phyloP scores from a whole-genome alignment of 83 land plant species.

The Picea mariana region DNA sequence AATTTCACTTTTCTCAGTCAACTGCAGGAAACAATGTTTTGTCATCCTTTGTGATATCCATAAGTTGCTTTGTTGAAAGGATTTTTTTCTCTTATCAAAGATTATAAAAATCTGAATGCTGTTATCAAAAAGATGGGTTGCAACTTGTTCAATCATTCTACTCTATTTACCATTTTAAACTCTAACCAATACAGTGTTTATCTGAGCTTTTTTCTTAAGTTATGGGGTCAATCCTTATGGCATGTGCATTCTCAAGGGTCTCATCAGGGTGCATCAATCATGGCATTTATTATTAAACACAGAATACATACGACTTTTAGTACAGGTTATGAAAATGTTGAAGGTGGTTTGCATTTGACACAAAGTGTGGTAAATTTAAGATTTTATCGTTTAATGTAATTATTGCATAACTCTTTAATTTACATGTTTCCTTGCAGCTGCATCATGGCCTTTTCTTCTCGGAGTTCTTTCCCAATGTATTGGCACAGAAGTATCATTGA shows the following conservation, averaged over 20 bases:
- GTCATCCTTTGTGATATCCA: no score
- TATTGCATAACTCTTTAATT: not conserved
- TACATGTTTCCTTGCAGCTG: constrained; percentile 39
- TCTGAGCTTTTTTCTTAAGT: not conserved
- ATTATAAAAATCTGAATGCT: not conserved
- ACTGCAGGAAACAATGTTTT: no score
- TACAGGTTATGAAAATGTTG: not conserved
- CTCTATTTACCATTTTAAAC: not conserved
- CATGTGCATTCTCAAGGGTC: not conserved
- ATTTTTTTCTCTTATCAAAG: not conserved
- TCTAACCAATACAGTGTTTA: not conserved
- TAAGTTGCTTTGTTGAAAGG: not conserved
- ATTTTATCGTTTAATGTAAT: not conserved
- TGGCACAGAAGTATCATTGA: constrained; percentile 42
- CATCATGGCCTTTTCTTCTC: constrained; percentile 66
- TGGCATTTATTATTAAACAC: not conserved
- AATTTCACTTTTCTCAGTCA: no score
- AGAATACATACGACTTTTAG: not conserved
- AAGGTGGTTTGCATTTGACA: not conserved
- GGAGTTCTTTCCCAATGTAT: constrained; percentile 47
- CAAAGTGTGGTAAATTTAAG: not conserved
- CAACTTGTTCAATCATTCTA: not conserved
- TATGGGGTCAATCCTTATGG: not conserved
- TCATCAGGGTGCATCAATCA: not conserved
- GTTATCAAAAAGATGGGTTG: not conserved